Evolutionary conservation across 1,284 basidiomycete species (phyloP).

Genomic region (Golubevia sp.): DNA sequence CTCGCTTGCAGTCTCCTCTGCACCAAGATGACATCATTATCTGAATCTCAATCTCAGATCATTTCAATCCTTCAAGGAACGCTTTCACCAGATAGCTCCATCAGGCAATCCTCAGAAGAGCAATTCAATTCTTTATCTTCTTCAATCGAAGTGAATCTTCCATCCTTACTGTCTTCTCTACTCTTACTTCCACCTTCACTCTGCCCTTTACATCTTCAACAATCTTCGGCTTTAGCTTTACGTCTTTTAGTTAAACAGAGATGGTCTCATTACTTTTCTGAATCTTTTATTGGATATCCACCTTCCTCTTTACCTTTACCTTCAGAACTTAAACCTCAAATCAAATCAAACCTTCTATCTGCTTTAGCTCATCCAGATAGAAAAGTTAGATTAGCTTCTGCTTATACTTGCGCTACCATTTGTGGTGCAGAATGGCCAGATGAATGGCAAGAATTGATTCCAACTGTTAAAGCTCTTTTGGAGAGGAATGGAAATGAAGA

Average conservation of each 20-base stretch:
- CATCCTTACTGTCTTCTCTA: constrained; percentile 21
- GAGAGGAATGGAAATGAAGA: constrained; percentile 11
- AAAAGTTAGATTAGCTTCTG: constrained; percentile 42
- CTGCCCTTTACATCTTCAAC: constrained; percentile 19
- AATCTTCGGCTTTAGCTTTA: constrained; percentile 45
- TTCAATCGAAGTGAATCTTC: constrained; percentile 19
- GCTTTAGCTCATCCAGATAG: constrained; percentile 30
- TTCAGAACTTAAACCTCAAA: constrained; percentile 26
- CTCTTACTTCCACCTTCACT: constrained; percentile 10
- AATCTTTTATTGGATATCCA: constrained; percentile 26
- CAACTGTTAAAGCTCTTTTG: constrained; percentile 29
- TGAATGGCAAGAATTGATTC: constrained; percentile 46
- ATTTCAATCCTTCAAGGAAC: constrained; percentile 29
- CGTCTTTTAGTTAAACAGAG: constrained; percentile 43
- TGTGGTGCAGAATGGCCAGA: constrained; percentile 54
- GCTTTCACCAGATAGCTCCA: constrained; percentile 20
- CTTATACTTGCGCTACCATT: constrained; percentile 42
- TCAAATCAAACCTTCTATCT: constrained; percentile 32
- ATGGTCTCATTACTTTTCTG: constrained; percentile 44
- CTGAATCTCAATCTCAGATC: constrained; percentile 28
- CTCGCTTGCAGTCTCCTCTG: too few relatives aligned
- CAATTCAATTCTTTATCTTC: constrained; percentile 23
- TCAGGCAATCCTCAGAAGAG: constrained; percentile 24
- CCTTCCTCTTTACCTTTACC: constrained; percentile 23
- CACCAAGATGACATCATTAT: constrained; percentile 1